A percentile compares a stretch with the other conserved stretches of the same genome.
Evolutionary conservation across 306 rosid species (phyloP).

Genomic region (Fragaria nilgerrensis): DNA sequence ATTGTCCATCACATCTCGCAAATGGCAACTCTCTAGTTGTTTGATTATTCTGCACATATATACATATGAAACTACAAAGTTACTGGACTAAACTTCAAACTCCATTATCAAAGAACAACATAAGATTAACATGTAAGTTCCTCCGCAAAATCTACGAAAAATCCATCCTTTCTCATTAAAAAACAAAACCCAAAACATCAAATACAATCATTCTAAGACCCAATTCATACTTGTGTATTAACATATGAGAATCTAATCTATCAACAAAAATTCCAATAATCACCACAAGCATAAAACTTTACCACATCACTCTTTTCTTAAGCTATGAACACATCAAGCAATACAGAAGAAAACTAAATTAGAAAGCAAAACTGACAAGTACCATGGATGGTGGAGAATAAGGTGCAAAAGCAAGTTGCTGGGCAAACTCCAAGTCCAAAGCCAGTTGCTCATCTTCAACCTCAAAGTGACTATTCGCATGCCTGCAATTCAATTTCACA

Average conservation of each 20-base stretch:
- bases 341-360: not conserved
- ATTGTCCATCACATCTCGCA: constrained; percentile 24
- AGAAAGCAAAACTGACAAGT: not conserved
- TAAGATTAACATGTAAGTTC: not conserved
- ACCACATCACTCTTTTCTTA: not conserved
- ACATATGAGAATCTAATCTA: not conserved
- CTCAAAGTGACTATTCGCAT: constrained; percentile 59
- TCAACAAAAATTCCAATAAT: not conserved
- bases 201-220: not conserved
- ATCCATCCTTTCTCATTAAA: too few species aligned
- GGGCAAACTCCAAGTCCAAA: constrained; percentile 39
- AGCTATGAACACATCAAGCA: not conserved
- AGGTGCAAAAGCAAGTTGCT: constrained; percentile 34
- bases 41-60: constrained; percentile 39
- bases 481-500: too few species aligned
- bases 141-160: too few species aligned
- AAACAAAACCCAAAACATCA: not conserved
- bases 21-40: constrained; percentile 15
- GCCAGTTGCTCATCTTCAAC: constrained; percentile 36
- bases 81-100: constrained; percentile 2
- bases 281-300: not conserved
- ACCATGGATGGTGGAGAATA: constrained; percentile 25
- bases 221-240: not conserved
- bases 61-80: not conserved
- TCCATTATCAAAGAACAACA: constrained; percentile 2